These are phyloP conservation scores for Teratosphaeria viscida DNA, from an alignment of 2,329 filamentous ascomycete species.

Conservation along the genomic window DNA sequence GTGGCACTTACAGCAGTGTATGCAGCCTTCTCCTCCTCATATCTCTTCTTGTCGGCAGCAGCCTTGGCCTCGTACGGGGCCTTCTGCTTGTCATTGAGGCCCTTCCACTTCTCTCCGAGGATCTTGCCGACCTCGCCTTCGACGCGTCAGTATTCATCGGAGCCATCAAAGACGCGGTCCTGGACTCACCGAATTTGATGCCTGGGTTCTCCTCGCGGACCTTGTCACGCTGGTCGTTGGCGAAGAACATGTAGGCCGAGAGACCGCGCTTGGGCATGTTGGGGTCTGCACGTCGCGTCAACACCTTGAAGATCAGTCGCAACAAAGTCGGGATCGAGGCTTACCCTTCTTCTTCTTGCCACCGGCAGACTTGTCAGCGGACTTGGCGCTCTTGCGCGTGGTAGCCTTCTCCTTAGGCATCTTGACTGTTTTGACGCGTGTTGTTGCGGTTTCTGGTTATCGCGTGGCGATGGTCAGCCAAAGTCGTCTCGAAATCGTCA, in stretches of 20 bases:
- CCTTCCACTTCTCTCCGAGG: constrained; percentile 98
- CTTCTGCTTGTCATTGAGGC: constrained; percentile 83
- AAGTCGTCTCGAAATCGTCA: constrained; percentile 1
- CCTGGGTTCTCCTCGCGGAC: constrained; percentile 97
- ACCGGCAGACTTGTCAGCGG: constrained; percentile 29
- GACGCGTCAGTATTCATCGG: not conserved
- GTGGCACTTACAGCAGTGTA: constrained; percentile 61
- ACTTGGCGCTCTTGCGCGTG: constrained; percentile 49
- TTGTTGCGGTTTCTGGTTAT: constrained; percentile 6
- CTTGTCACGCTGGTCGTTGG: constrained; percentile 97
- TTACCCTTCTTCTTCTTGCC: constrained; percentile 66
- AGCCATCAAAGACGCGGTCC: constrained; percentile 1
- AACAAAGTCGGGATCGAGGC: constrained; percentile 12
- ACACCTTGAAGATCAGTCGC: not conserved
- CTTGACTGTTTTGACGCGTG: constrained; percentile 22
- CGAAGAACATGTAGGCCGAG: constrained; percentile 99
- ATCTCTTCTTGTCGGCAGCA: constrained; percentile 94
- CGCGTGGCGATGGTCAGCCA: constrained; percentile 4
- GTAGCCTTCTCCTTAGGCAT: constrained; percentile 61
- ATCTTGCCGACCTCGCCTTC: constrained; percentile 91
- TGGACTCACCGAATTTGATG: constrained; percentile 74
- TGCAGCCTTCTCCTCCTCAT: constrained; percentile 92
- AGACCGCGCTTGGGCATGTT: constrained; percentile 99
- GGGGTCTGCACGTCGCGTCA: constrained; percentile 52
- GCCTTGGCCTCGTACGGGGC: constrained; percentile 94